Base-by-base conservation (phyloP, 148 eudicot genomes). In the Suaeda aralocaspica region DNA sequence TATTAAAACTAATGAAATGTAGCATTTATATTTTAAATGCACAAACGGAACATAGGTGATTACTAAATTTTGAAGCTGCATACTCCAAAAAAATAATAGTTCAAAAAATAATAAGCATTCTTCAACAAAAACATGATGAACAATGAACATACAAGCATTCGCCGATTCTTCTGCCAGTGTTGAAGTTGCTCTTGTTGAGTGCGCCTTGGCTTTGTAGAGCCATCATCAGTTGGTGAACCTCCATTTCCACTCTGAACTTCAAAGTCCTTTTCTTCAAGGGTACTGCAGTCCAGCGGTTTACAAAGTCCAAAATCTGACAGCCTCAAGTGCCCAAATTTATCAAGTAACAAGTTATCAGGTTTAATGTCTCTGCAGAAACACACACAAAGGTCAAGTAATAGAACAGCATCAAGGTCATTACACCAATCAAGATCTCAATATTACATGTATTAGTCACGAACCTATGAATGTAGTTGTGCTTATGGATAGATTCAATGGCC, bases 161-260 rank as follows among this genome's bases (percentile, higher is more conserved):
- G 84, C 75, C 98, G 86, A 64, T 92, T 92, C 82, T 92, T 88
- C 82, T 92, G 98, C 98, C 98, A 92, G 68, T 92, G 90, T 72
- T 88, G 87, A 71, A 92, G 79, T 70, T 92, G 96, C 80, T 92
- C 98, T 72, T 90, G 94, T 67, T 92, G 98, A 66, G 94, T 90
- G 62, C 98, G 98, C 72, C 81, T 89, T 31, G 96, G 92, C 63
- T 82, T 82, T 69, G 80, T 55, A 59, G 96, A 78, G 24, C 78
- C 72, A 21, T 81, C 88, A 60, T 79, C 82, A 76, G 76, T 71
- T 39, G 73, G 78, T 57, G 96, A 80, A 61, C 68, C 72, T 59
- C 82, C 86, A 74, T 68, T 85, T 10, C 72, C 68, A 73, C 74
- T 76, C 46, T 77, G 83, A 9, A 72, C 52, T 57, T 87, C 80